These are phyloP conservation scores for Cercospora sp. DNA, from an alignment of 2,329 filamentous ascomycete species.

Conservation along the genomic window DNA sequence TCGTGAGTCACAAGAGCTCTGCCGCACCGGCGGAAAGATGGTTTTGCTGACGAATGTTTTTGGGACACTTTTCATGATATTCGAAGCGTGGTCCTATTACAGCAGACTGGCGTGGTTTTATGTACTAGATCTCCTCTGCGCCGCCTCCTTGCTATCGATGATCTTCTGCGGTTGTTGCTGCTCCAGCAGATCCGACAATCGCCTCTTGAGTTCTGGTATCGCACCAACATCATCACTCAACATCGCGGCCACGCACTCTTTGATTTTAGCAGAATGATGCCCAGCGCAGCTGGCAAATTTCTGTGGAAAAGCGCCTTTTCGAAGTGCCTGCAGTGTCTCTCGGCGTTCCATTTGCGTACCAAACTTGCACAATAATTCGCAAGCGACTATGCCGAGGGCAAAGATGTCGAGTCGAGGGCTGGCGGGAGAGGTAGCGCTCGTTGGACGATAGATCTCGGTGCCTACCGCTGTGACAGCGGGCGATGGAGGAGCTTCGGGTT, in stretches of 20 bases:
- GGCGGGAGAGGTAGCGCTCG: slow-evolving; percentile 40
- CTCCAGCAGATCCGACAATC: slow-evolving; percentile 3
- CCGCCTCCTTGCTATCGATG: background rate
- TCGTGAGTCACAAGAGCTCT: too few relatives aligned
- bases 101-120: background rate
- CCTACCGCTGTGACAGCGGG: slow-evolving; percentile 48
- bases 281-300: slow-evolving; percentile 18
- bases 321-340: slow-evolving; percentile 39
- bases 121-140: slow-evolving; percentile 5
- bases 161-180: background rate
- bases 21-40: too few relatives aligned
- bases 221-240: slow-evolving; percentile 8
- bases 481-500: slow-evolving; percentile 26
- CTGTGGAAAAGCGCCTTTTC: slow-evolving; percentile 20
- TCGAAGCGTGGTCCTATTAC: too few relatives aligned
- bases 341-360: slow-evolving; percentile 45
- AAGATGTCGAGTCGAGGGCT: slow-evolving; percentile 60
- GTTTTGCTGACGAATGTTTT: too few relatives aligned
- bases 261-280: slow-evolving; percentile 13
- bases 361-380: slow-evolving; percentile 61
- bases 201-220: slow-evolving; percentile 10
- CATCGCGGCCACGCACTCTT: slow-evolving; percentile 20
- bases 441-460: slow-evolving; percentile 63
- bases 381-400: slow-evolving; percentile 61
- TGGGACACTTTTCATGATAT: too few relatives aligned